phyloP scores from a whole-genome alignment of 352 stramenopile genomes.

The Thalassiosira exigua region DNA sequence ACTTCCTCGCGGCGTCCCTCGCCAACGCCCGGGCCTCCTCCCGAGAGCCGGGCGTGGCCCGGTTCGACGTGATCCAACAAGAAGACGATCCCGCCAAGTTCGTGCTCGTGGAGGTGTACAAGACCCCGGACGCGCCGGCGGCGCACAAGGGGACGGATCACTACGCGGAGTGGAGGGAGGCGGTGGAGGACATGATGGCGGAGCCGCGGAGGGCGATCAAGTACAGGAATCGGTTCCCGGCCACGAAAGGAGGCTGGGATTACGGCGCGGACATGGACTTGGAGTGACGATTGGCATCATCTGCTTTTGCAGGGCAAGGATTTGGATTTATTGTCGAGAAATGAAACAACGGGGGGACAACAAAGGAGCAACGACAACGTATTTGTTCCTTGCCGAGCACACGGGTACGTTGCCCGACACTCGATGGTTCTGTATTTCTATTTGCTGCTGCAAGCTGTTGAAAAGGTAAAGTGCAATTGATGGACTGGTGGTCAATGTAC shows the following conservation, averaged over 20 bases:
- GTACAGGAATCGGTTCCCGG: constrained; percentile 54
- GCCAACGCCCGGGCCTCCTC: constrained; percentile 56
- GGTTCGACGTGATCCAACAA: constrained; percentile 70
- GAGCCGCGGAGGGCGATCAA: constrained; percentile 55
- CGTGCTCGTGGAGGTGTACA: constrained; percentile 70
- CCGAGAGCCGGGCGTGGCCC: constrained; percentile 52
- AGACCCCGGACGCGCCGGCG: constrained; percentile 46
- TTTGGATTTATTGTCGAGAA: too few species aligned
- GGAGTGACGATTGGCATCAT: constrained; percentile 24
- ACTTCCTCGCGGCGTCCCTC: constrained; percentile 57
- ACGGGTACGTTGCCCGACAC: too few species aligned
- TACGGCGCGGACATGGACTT: constrained; percentile 41
- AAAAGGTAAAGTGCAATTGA: too few species aligned
- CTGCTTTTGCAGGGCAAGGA: constrained; percentile 3
- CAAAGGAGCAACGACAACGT: too few species aligned
- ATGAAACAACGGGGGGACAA: too few species aligned
- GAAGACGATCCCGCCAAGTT: constrained; percentile 62
- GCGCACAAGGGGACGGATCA: constrained; percentile 70
- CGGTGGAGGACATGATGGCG: constrained; percentile 72
- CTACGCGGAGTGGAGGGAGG: constrained; percentile 60
- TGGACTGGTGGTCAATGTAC: too few species aligned
- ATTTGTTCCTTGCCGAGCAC: too few species aligned
- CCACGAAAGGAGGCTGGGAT: constrained; percentile 46
- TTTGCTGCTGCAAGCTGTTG: too few species aligned
- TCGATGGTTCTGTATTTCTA: too few species aligned